These are phyloP conservation scores for Fusarium stilboides DNA, from an alignment of 2,329 filamentous ascomycete species.

Conservation along the genomic window DNA sequence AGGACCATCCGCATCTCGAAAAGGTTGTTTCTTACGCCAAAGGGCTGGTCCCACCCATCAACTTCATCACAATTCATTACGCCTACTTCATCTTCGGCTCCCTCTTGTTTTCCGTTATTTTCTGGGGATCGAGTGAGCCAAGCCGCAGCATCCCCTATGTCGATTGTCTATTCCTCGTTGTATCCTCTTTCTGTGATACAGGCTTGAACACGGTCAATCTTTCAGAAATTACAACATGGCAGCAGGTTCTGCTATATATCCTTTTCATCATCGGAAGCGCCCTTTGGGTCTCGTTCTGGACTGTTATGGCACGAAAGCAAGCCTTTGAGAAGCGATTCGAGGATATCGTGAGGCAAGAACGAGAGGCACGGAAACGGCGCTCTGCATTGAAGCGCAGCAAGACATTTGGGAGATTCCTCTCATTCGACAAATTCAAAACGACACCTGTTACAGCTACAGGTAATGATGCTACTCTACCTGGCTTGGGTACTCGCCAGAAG, in stretches of 20 bases:
- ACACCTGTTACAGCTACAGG: slow-evolving; percentile 23
- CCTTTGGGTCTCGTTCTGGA: slow-evolving; percentile 77
- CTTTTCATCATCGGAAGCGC: slow-evolving; percentile 77
- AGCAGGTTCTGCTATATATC: slow-evolving; percentile 76
- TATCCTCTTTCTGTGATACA: slow-evolving; percentile 77
- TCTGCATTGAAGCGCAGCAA: slow-evolving; percentile 36
- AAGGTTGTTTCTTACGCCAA: slow-evolving; percentile 10
- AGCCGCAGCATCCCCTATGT: slow-evolving; percentile 69
- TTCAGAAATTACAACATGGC: slow-evolving; percentile 75
- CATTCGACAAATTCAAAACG: slow-evolving; percentile 43
- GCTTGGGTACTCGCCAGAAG: slow-evolving; percentile 42
- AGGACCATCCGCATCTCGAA: slow-evolving; percentile 41
- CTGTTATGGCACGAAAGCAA: slow-evolving; percentile 71
- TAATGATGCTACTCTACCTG: slow-evolving; percentile 17
- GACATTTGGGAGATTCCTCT: slow-evolving; percentile 37
- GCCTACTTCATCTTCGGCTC: slow-evolving; percentile 73
- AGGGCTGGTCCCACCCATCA: slow-evolving; percentile 60
- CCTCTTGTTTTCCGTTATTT: slow-evolving; percentile 71
- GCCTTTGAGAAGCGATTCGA: slow-evolving; percentile 75
- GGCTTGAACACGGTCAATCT: slow-evolving; percentile 79
- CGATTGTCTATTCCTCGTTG: slow-evolving; percentile 76
- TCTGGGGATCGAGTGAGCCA: slow-evolving; percentile 71
- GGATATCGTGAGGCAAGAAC: slow-evolving; percentile 63
- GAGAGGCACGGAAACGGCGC: slow-evolving; percentile 49
- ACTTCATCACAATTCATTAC: slow-evolving; percentile 77